Evolutionary conservation across 495 filamentous ascomycete species (phyloP).

Genomic region (Annulohypoxylon nitens): DNA sequence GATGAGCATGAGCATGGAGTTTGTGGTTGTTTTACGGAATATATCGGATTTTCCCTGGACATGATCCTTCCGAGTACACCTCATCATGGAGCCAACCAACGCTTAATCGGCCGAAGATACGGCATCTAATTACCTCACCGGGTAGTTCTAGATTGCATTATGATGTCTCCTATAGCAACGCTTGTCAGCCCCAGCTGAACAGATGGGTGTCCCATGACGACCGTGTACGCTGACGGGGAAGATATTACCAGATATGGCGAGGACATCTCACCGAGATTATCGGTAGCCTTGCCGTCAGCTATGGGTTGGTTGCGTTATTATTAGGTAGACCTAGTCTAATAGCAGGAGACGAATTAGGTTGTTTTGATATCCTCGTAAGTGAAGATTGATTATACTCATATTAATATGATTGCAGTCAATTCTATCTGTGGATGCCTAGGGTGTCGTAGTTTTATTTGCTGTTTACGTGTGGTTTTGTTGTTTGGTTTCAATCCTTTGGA

Average conservation of each 20-base stretch:
- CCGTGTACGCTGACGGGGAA: constrained; percentile 15
- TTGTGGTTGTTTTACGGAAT: constrained; percentile 49
- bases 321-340: not conserved
- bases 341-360: not conserved
- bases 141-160: constrained; percentile 9
- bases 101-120: constrained; percentile 4
- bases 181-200: constrained; percentile 12
- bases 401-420: not conserved
- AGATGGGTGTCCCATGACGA: constrained; percentile 9
- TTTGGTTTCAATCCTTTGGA: not conserved
- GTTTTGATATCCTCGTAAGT: not conserved
- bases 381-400: not conserved
- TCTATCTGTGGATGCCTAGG: not conserved
- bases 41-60: constrained; percentile 31
- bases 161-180: constrained; percentile 3
- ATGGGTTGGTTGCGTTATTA: constrained; percentile 1
- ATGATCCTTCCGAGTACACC: constrained; percentile 9
- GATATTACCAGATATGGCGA: constrained; percentile 19
- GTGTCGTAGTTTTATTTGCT: constrained; percentile 15
- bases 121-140: constrained; percentile 19
- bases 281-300: constrained; percentile 15
- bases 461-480: not conserved
- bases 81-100: constrained; percentile 10
- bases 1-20: constrained; percentile 51
- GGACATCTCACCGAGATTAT: constrained; percentile 24